Conservation (phyloP, 1,139 yeast genomes). For the Pichia sp. region DNA sequence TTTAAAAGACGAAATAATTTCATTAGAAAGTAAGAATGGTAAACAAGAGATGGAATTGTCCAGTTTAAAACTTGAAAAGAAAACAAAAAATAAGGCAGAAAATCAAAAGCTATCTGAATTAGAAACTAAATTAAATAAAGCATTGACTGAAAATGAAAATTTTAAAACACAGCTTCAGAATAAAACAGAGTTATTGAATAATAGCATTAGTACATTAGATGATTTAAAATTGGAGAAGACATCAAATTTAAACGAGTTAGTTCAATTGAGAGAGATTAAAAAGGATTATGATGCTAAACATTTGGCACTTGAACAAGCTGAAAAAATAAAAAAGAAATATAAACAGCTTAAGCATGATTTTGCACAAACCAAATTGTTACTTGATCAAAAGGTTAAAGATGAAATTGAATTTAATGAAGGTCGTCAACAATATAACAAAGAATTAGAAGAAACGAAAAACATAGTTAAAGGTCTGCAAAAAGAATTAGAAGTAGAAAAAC, state of each 20-base stretch:
- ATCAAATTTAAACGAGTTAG: not conserved
- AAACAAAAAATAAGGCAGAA: conserved; percentile 7
- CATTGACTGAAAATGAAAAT: too few relatives aligned
- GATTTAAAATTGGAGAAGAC: conserved; percentile 1
- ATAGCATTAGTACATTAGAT: not conserved
- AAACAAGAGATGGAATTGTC: conserved; percentile 20
- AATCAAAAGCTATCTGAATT: too few relatives aligned
- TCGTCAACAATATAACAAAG: conserved; percentile 33
- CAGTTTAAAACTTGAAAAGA: conserved; percentile 14
- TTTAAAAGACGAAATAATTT: conserved; percentile 32
- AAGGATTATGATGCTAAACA: conserved; percentile 17
- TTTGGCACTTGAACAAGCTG: conserved; percentile 20
- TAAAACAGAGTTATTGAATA: conserved; percentile 1
- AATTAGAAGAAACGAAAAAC: conserved; percentile 27
- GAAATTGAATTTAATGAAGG: conserved; percentile 38
- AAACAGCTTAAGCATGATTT: conserved; percentile 36
- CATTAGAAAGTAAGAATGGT: conserved; percentile 25
- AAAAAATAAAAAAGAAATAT: conserved; percentile 26
- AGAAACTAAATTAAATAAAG: conserved; percentile 3
- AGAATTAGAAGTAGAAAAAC: conserved; percentile 26
- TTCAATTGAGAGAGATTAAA: not conserved
- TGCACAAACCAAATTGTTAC: conserved; percentile 31
- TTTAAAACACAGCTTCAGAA: conserved; percentile 2
- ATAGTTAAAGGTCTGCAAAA: conserved; percentile 23
- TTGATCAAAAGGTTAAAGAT: conserved; percentile 35